Evolutionary conservation across 768 basidiomycete species (phyloP).

Genomic region (Nidularia sp.): DNA sequence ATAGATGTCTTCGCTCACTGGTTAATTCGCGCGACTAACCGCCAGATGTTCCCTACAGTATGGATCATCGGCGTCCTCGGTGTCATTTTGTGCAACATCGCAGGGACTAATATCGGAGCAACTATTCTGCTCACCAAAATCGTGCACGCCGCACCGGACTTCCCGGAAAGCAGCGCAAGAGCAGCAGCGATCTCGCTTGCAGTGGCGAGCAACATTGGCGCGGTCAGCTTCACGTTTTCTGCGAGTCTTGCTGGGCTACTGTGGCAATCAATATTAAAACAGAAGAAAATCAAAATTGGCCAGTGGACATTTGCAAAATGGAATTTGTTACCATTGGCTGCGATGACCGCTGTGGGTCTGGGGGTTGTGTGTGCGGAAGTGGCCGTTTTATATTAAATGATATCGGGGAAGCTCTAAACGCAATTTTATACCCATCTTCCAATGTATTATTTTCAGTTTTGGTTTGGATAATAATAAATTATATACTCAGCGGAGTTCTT

Average conservation of each 20-base stretch:
- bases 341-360: constrained; percentile 64
- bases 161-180: constrained; percentile 30
- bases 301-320: constrained; percentile 66
- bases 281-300: constrained; percentile 65
- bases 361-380: constrained; percentile 77
- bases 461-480: too few species aligned
- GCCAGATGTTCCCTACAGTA: constrained; percentile 44
- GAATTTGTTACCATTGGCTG: constrained; percentile 63
- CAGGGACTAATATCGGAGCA: constrained; percentile 89
- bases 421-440: background rate
- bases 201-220: constrained; percentile 86
- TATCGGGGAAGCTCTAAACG: constrained; percentile 34
- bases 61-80: constrained; percentile 71
- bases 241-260: constrained; percentile 86
- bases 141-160: constrained; percentile 40
- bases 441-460: too few species aligned
- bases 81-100: constrained; percentile 74
- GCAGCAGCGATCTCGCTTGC: constrained; percentile 75
- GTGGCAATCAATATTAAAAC: constrained; percentile 70
- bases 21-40: constrained; percentile 43
- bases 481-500: too few species aligned
- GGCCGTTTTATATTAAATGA: constrained; percentile 51
- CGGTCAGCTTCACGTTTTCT: constrained; percentile 84
- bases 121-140: constrained; percentile 87
- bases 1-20: constrained; percentile 76